Evolutionary conservation across 2,329 filamentous ascomycete genomes (phyloP), one percentile per base, ranked within the genome.

Genomic region (Clonostachys solani): DNA sequence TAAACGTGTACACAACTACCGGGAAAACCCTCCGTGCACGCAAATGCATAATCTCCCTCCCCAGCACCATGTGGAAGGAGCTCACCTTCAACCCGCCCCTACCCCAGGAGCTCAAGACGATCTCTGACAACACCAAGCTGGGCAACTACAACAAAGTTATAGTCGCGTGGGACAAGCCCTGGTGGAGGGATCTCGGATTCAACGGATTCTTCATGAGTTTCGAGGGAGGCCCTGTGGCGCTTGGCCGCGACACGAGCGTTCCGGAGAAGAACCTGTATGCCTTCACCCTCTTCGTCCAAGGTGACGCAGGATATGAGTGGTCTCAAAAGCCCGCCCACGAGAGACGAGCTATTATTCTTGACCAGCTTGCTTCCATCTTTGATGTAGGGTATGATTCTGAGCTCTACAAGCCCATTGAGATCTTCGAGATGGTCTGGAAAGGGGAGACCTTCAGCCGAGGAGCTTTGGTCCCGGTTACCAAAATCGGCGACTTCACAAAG

Each of bases 21-120:
- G 23, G 23, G 23, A 29, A 29, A 4, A 29, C 23, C 9, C 58
- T 65, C 13, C 49, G 59, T 3, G 66, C 62, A 3, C 57, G 56
- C 12, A 69, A 68, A 40, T 61, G 68, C 13, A 66, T 78, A 42
- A 51, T 75, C 5, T 71, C 74, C 3, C 56, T 78, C 16, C 68
- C 74, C 0, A 72, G 67, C 6, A 68, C 74, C 5, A 56, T 75
- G 15, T 67, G 72, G 42, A 59, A 60, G 12, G 61, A 67, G 8
- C 67, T 79, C 19, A 57, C 54, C 2, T 74, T 77, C 54, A 53
- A 60, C 1, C 75, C 75, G 2, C 51, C 64, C 5, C 57, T 75
- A 1, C 65, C 71, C 1, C 40, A 48, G 3, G 54, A 57, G 13
- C 65, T 68, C 36, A 52, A 59, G 6, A 52, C 56, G 2, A 53